Evolutionary conservation across 768 basidiomycete species (phyloP), one percentile per base, ranked within the genome.

Genomic region (Trametes cubensis): DNA sequence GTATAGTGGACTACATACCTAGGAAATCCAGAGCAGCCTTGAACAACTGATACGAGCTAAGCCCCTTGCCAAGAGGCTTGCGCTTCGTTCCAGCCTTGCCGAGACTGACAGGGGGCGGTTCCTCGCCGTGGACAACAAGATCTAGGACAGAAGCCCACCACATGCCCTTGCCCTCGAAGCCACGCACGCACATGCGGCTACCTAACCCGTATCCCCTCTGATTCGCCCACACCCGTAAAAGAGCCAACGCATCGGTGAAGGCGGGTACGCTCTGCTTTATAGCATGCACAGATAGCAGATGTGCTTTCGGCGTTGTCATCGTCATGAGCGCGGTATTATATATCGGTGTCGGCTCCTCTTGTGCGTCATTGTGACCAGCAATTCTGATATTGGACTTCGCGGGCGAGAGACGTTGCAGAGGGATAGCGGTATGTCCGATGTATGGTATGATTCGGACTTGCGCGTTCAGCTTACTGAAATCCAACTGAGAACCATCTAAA

Each of bases 41-140:
- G 73, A 98, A 89, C 28, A 96, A 79, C 71, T 95, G 94, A 75
- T 96, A 97, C 21, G 92, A 91, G 63, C 92, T 95, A 66, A 98
- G 71, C 2, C 94, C 91, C 58, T 82, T 84, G 6, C 93, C 95
- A 2, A 95, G 70, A 0, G 86, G 81, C 69, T 80, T 85, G 56
- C 85, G 78, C 55, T 77, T 79, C 26, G 66, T 40, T 11, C 50
- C 57, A 2, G 56, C 45, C 28, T 64, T 67, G 2, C 61, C 58
- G 64, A 76, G 70, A 41, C 67, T 60, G 53, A 72, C 55, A 34
- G 70, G 52, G 40, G 73, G 66, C 0, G 74, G 66, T 55, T 90
- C 88, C 64, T 92, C 91, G 3, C 94, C 95, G 39, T 77, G 74
- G 58, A 92, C 73, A 41, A 92, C 68, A 42, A 86, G 65, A 30